Base-by-base conservation (phyloP, 2,329 filamentous ascomycete species). In the Alternaria viburni region DNA sequence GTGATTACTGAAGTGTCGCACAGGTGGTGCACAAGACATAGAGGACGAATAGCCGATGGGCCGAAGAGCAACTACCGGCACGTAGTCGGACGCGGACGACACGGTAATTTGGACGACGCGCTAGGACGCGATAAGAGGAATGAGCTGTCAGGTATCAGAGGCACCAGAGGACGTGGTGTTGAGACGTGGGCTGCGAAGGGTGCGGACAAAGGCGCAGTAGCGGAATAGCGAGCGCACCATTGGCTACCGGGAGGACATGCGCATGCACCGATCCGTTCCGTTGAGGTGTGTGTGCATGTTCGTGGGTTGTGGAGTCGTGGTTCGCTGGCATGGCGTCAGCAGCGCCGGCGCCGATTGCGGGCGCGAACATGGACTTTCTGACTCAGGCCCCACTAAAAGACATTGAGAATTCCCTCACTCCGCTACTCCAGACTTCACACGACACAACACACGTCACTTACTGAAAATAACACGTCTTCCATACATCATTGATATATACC, bases 341-440 rank as follows among this genome's bases (percentile, higher is more conserved):
- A 44, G 41, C 54, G 19, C 21, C 17, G 49, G 30, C 55, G 59
- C 59, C 59, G 63, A 66, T 61, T 57, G 49, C 57, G 61, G 49
- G 49, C 57, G 54, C 43, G 46, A 56, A 44, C 43, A 55, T 51
- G 25, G 44, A 23, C 46, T 56, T 57, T 65, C 62, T 68, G 66
- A 70, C 66, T 65, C 65, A 66, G 46, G 43, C 65, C 68, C 63
- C 61, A 64, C 66, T 49, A 64, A 59, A 52, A 45, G 25, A 49
- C 21, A 28, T 36, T 54, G 32, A 57, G 51, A 67, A 54, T 58
- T 61, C 52, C n/a, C 62, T 54, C 62, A 65, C 32, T 52, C 57
- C 52, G 62, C 56, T 44, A 26, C 52, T 52, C 57, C 57, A 66
- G 49, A 60, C 41, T 47, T 63, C 45, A 49, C 65, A 45, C 64